Evolutionary conservation across 495 filamentous ascomycete species (phyloP).

Genomic region (Podospora pseudopauciseta): DNA sequence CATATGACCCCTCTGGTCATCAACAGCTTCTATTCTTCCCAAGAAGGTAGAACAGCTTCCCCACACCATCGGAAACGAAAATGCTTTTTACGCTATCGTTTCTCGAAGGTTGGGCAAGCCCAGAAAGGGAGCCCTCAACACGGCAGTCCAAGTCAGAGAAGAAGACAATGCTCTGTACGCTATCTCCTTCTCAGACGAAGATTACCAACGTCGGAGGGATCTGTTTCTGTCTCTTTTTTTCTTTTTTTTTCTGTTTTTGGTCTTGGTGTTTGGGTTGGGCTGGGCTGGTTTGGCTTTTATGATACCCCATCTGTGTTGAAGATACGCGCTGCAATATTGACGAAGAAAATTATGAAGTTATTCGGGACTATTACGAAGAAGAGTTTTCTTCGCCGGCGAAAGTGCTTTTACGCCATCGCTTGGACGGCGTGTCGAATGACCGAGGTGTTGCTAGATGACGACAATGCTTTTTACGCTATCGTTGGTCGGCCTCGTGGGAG

Average conservation of each 20-base stretch:
- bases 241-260: constrained; percentile 14
- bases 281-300: constrained; percentile 32
- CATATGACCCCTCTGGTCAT: background rate
- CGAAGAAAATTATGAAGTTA: constrained; percentile 14
- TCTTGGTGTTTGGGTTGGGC: constrained; percentile 11
- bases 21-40: background rate
- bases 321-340: constrained; percentile 40
- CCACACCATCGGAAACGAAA: background rate
- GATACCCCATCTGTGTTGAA: constrained; percentile 59
- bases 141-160: background rate
- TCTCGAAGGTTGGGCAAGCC: background rate
- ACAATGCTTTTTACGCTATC: constrained; percentile 13
- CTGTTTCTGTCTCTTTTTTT: constrained; percentile 21
- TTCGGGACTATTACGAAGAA: background rate
- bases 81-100: constrained; percentile 12
- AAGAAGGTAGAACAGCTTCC: background rate
- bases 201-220: constrained; percentile 19
- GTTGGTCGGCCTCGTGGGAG: constrained; percentile 10
- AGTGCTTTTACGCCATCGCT: constrained; percentile 13
- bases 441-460: constrained; percentile 1
- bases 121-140: background rate
- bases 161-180: constrained; percentile 28
- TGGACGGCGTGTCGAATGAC: constrained; percentile 10
- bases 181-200: constrained; percentile 27
- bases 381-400: constrained; percentile 1